phyloP scores from a whole-genome alignment of 2,329 filamentous ascomycete genomes.

The Immersiporthe knoxdaviesiana region DNA sequence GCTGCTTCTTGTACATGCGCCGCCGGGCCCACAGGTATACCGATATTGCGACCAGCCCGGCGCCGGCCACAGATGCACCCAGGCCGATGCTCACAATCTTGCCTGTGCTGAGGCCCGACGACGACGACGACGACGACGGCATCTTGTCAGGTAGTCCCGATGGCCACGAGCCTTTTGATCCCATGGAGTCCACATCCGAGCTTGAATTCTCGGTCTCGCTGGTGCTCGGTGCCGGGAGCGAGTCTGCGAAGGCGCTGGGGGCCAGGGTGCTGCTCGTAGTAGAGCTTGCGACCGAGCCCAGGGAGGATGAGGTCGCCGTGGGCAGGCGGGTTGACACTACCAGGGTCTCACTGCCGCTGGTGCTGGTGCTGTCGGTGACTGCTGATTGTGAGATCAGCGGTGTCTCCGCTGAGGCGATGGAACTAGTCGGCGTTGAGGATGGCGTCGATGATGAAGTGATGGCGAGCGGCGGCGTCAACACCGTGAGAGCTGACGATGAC shows the following conservation, averaged over 20 bases:
- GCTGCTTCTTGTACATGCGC: slow-evolving; percentile 22
- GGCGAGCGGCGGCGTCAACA: neutral
- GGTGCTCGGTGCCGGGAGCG: neutral
- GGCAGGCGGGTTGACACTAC: neutral
- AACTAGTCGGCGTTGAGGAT: neutral
- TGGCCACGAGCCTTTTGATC: neutral
- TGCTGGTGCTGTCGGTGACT: neutral
- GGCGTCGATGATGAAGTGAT: neutral
- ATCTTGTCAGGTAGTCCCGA: neutral
- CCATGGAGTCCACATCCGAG: neutral
- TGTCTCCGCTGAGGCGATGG: neutral
- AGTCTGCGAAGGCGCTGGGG: slow-evolving; percentile 7
- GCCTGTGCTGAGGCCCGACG: slow-evolving; percentile 9
- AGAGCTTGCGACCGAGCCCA: neutral
- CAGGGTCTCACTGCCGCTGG: slow-evolving; percentile 5
- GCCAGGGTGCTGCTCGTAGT: neutral
- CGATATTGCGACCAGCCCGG: slow-evolving; percentile 19
- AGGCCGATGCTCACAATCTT: slow-evolving; percentile 14
- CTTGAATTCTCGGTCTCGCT: neutral
- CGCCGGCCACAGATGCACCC: slow-evolving; percentile 14
- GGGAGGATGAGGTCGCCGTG: neutral
- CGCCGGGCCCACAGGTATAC: slow-evolving; percentile 18
- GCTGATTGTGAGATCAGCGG: neutral
- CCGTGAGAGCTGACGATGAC: neutral
- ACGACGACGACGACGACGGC: neutral